Percentiles rank a stretch among this genome's conserved stretches.
Conservation (phyloP, 805 yeast species). For the Candida maltosa region DNA sequence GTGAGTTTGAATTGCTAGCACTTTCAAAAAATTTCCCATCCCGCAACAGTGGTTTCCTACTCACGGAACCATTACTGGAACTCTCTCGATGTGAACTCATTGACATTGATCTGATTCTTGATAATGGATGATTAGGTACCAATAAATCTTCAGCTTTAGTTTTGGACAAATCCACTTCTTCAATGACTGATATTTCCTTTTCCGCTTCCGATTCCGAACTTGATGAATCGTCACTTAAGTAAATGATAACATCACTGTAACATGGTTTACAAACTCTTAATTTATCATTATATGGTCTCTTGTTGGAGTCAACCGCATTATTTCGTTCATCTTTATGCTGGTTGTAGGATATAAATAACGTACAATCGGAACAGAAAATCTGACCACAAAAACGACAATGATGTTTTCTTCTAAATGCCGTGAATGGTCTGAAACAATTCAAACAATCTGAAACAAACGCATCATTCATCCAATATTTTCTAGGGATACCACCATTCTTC, state of each 20-base stretch:
- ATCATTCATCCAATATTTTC: slow-evolving; percentile 95
- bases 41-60: not conserved
- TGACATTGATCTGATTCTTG: slow-evolving; percentile 26
- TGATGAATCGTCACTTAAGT: slow-evolving; percentile 63
- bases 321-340: slow-evolving; percentile 39
- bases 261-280: slow-evolving; percentile 79
- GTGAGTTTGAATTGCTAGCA: slow-evolving; percentile 4
- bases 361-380: slow-evolving; percentile 84
- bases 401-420: slow-evolving; percentile 86
- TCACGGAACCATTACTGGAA: not conserved
- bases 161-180: slow-evolving; percentile 6
- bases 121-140: slow-evolving; percentile 22
- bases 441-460: slow-evolving; percentile 87
- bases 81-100: slow-evolving; percentile 15
- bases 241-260: slow-evolving; percentile 64
- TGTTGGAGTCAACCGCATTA: slow-evolving; percentile 4
- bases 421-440: slow-evolving; percentile 73
- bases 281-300: slow-evolving; percentile 59
- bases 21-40: not conserved
- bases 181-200: slow-evolving; percentile 17
- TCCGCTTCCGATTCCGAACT: slow-evolving; percentile 32
- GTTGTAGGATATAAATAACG: slow-evolving; percentile 62
- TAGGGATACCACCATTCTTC: slow-evolving; percentile 53
- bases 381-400: slow-evolving; percentile 97
- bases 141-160: slow-evolving; percentile 15